A percentile compares a stretch with the other conserved stretches of the same genome.
Evolutionary conservation across 352 stramenopile species (phyloP).

Genomic region (Phytophthora agathidicida): DNA sequence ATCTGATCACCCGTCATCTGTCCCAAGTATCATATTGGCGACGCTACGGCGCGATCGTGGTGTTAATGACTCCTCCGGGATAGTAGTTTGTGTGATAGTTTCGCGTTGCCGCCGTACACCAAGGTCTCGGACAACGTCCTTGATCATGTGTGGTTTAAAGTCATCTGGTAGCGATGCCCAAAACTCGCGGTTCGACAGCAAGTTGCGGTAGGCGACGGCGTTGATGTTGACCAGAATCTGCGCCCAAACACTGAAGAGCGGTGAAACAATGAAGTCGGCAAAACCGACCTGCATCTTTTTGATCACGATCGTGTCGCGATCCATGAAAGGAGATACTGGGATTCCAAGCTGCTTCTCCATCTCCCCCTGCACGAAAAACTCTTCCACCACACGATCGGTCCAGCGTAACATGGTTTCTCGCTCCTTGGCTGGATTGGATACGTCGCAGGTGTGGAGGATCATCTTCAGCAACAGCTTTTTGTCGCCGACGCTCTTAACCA

Average conservation of each 20-base stretch:
- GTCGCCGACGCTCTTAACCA: slow-evolving; percentile 86
- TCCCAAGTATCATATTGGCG: slow-evolving; percentile 49
- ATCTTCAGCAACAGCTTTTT: slow-evolving; percentile 91
- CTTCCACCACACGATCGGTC: slow-evolving; percentile 93
- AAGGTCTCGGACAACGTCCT: slow-evolving; percentile 72
- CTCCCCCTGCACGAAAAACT: slow-evolving; percentile 97
- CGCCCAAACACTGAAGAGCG: slow-evolving; percentile 86
- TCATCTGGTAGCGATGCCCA: slow-evolving; percentile 80
- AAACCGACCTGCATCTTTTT: slow-evolving; percentile 96
- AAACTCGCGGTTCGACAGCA: slow-evolving; percentile 85
- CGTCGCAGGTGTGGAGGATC: slow-evolving; percentile 93
- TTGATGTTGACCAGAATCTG: slow-evolving; percentile 84
- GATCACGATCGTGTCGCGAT: slow-evolving; percentile 91
- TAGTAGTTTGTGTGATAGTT: slow-evolving; percentile 34
- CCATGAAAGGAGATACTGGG: slow-evolving; percentile 93
- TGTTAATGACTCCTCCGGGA: slow-evolving; percentile 36
- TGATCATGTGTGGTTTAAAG: slow-evolving; percentile 88
- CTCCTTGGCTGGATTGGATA: slow-evolving; percentile 94
- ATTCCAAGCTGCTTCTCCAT: slow-evolving; percentile 93
- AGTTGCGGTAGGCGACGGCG: slow-evolving; percentile 60
- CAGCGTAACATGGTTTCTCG: slow-evolving; percentile 90
- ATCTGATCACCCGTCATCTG: slow-evolving; percentile 46
- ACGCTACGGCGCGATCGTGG: slow-evolving; percentile 50
- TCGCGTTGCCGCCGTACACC: slow-evolving; percentile 40
- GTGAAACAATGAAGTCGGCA: slow-evolving; percentile 93